These are phyloP conservation scores for Leishmania aethiopica DNA, from an alignment of 208 protist genomes.

Conservation along the genomic window DNA sequence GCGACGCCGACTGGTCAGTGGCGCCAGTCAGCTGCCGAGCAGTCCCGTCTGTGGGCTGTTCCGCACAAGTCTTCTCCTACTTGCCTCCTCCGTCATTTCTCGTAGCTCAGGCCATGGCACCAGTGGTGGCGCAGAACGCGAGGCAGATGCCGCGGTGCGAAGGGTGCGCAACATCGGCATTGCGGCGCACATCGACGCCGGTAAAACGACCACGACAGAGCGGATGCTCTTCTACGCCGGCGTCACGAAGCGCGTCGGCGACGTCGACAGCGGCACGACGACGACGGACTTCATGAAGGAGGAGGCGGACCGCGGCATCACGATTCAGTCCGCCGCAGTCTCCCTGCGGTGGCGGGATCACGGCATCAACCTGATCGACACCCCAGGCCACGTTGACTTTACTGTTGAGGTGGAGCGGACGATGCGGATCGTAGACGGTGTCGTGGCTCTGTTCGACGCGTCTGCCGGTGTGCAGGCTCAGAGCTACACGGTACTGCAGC, in stretches of 20 bases:
- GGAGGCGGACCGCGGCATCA: slow-evolving; percentile 97
- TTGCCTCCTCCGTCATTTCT: not conserved
- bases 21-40: not conserved
- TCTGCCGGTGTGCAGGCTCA: slow-evolving; percentile 95
- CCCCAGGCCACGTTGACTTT: slow-evolving; percentile 97
- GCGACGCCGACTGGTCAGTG: not conserved
- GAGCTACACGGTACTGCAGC: slow-evolving; percentile 90
- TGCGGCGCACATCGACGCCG: slow-evolving; percentile 96
- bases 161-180: slow-evolving; percentile 95
- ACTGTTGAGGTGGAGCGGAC: slow-evolving; percentile 97
- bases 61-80: not conserved
- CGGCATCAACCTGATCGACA: slow-evolving; percentile 96
- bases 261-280: slow-evolving; percentile 96
- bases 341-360: slow-evolving; percentile 89
- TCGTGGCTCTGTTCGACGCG: slow-evolving; percentile 96
- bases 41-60: not conserved
- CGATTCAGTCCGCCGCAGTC: slow-evolving; percentile 95
- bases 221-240: slow-evolving; percentile 95
- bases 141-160: slow-evolving; percentile 14
- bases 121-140: not conserved
- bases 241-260: slow-evolving; percentile 80
- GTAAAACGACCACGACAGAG: slow-evolving; percentile 96
- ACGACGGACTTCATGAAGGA: slow-evolving; percentile 97
- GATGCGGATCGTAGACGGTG: slow-evolving; percentile 97
- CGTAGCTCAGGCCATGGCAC: not conserved